Evolutionary conservation across 2,329 filamentous ascomycete genomes (phyloP).

Genomic region (Thelonectria olida): DNA sequence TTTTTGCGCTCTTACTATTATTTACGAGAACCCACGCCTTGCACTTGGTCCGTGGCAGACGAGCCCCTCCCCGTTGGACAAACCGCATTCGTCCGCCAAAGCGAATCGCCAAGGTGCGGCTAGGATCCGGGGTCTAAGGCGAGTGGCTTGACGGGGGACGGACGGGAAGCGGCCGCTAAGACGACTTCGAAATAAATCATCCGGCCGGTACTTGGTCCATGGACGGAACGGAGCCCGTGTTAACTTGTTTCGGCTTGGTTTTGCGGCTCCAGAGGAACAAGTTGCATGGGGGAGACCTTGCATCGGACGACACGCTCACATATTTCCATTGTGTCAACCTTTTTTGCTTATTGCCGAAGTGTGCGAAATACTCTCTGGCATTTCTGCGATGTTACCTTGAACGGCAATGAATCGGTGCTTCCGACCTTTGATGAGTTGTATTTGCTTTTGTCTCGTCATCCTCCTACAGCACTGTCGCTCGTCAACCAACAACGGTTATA

Average conservation of each 20-base stretch:
- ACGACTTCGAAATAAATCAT: constrained; percentile 8
- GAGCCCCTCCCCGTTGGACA: too few species aligned
- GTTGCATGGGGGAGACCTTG: too few species aligned
- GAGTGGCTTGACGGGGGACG: constrained; percentile 13
- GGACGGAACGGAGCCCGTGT: not conserved
- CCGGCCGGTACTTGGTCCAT: constrained; percentile 14
- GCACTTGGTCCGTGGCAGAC: not conserved
- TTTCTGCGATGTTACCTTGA: constrained; percentile 5
- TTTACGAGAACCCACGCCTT: constrained; percentile 5
- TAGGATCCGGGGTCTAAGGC: constrained; percentile 18
- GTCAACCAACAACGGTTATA: too few species aligned
- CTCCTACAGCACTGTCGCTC: not conserved
- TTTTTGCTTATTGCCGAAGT: not conserved
- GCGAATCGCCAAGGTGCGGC: too few species aligned
- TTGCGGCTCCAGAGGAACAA: not conserved
- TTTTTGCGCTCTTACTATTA: not conserved
- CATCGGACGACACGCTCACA: not conserved
- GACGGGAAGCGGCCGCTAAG: constrained; percentile 28
- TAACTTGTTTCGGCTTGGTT: constrained; percentile 6
- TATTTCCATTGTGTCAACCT: not conserved
- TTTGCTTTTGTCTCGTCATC: not conserved
- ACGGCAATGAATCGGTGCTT: not conserved
- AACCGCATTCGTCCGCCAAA: too few species aligned
- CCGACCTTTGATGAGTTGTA: not conserved
- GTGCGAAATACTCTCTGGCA: too few species aligned